phyloP scores from a whole-genome alignment of 495 filamentous ascomycete species.

The Hyaloscypha bicolor region DNA sequence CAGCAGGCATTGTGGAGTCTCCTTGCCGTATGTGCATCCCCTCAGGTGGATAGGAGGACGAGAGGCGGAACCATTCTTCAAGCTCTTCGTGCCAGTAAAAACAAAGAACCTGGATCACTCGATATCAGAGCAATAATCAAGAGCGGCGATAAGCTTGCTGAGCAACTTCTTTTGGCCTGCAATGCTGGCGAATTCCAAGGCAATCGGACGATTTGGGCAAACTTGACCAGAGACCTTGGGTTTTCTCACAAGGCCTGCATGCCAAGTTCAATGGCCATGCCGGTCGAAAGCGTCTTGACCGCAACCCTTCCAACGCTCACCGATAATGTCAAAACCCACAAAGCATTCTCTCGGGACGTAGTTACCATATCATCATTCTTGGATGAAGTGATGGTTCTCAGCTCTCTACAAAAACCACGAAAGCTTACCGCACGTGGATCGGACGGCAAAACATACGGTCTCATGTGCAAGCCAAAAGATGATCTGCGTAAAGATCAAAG shows the following conservation, averaged over 20 bases:
- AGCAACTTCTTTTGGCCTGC: slow-evolving; percentile 80
- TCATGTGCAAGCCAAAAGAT: slow-evolving; percentile 97
- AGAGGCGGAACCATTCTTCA: slow-evolving; percentile 55
- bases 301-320: slow-evolving; percentile 78
- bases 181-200: slow-evolving; percentile 70
- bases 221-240: slow-evolving; percentile 70
- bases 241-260: slow-evolving; percentile 81
- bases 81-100: slow-evolving; percentile 38
- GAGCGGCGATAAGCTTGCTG: slow-evolving; percentile 79
- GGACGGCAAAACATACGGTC: slow-evolving; percentile 82
- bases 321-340: slow-evolving; percentile 71
- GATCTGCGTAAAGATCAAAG: slow-evolving; percentile 96
- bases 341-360: slow-evolving; percentile 71
- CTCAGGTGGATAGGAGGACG: slow-evolving; percentile 48
- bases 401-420: slow-evolving; percentile 88
- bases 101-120: slow-evolving; percentile 34
- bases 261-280: slow-evolving; percentile 83
- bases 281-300: slow-evolving; percentile 80
- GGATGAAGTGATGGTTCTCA: slow-evolving; percentile 86
- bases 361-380: slow-evolving; percentile 63
- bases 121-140: slow-evolving; percentile 72
- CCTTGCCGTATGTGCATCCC: slow-evolving; percentile 73
- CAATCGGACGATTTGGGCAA: slow-evolving; percentile 65
- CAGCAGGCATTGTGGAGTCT: slow-evolving; percentile 94
- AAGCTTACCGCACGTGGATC: slow-evolving; percentile 87